These are phyloP conservation scores for Aspergillus diversus DNA, from an alignment of 495 filamentous ascomycete species.

Conservation along the genomic window DNA sequence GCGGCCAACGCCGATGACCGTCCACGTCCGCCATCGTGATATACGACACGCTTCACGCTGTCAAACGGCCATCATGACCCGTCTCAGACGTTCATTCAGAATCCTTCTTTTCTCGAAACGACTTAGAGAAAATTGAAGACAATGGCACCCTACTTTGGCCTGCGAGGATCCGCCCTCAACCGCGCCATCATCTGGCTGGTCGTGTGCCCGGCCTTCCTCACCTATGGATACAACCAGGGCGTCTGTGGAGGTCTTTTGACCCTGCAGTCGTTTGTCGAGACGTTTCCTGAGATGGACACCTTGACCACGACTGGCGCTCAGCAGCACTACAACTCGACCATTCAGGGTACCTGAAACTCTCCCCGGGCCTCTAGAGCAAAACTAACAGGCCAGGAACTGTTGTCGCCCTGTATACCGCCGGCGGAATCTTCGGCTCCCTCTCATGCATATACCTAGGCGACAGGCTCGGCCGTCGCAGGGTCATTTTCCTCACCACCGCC, in stretches of 20 bases:
- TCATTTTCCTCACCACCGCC: slow-evolving; percentile 37
- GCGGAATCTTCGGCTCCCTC: slow-evolving; percentile 39
- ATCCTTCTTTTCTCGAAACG: neutral
- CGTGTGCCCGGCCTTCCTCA: slow-evolving; percentile 51
- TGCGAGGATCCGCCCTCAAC: slow-evolving; percentile 39
- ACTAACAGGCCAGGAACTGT: slow-evolving; percentile 31
- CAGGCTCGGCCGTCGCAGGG: slow-evolving; percentile 34
- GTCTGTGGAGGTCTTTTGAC: slow-evolving; percentile 48
- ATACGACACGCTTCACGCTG: neutral
- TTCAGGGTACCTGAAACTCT: slow-evolving; percentile 37
- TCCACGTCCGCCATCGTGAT: neutral
- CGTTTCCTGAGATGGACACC: slow-evolving; percentile 59
- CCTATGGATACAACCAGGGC: slow-evolving; percentile 58
- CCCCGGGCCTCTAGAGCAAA: neutral
- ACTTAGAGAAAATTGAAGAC: neutral
- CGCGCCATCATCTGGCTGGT: slow-evolving; percentile 41
- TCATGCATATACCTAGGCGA: slow-evolving; percentile 39
- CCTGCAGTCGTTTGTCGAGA: slow-evolving; percentile 42
- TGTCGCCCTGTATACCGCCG: slow-evolving; percentile 40
- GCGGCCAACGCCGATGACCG: slow-evolving; percentile 6
- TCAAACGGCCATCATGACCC: neutral
- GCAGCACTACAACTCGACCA: slow-evolving; percentile 39
- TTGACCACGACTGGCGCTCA: slow-evolving; percentile 39
- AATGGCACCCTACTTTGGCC: slow-evolving; percentile 45
- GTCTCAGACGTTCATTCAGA: neutral